phyloP scores from a whole-genome alignment of 805 yeast species.

The Danielia oregonensis region DNA sequence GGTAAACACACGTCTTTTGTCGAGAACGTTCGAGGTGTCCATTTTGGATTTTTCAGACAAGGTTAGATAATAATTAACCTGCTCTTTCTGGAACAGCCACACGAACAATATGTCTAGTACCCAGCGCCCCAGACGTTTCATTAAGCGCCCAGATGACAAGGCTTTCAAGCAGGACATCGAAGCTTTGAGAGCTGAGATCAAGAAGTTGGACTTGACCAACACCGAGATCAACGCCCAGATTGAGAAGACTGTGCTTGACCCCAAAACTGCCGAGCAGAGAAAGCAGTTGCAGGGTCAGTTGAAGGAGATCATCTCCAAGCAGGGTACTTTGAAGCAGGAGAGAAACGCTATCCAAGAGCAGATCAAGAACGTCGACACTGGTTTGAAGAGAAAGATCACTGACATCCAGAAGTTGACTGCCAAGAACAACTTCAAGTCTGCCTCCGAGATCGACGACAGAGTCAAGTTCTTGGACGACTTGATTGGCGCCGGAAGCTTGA shows the following conservation, averaged over 20 bases:
- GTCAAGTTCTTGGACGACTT: slow-evolving; percentile 63
- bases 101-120: slow-evolving; percentile 14
- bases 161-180: slow-evolving; percentile 58
- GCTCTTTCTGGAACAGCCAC: no score
- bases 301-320: slow-evolving; percentile 42
- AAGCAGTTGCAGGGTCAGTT: slow-evolving; percentile 32
- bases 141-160: slow-evolving; percentile 72
- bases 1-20: slow-evolving; percentile 7
- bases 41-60: slow-evolving; percentile 2
- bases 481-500: slow-evolving; percentile 74
- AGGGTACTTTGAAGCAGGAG: slow-evolving; percentile 46
- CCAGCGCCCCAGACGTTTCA: slow-evolving; percentile 44
- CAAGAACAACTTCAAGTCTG: slow-evolving; percentile 64
- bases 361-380: slow-evolving; percentile 65
- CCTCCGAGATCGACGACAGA: slow-evolving; percentile 66
- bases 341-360: slow-evolving; percentile 58
- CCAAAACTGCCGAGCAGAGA: slow-evolving; percentile 28
- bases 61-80: no score
- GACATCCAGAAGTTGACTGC: slow-evolving; percentile 73
- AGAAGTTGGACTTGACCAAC: slow-evolving; percentile 55
- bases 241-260: slow-evolving; percentile 36
- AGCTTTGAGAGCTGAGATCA: slow-evolving; percentile 56
- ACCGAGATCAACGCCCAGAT: slow-evolving; percentile 52
- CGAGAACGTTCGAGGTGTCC: slow-evolving; percentile 5
- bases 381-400: slow-evolving; percentile 66